phyloP scores from a whole-genome alignment of 768 basidiomycete species.

The Podaxis pistillaris region DNA sequence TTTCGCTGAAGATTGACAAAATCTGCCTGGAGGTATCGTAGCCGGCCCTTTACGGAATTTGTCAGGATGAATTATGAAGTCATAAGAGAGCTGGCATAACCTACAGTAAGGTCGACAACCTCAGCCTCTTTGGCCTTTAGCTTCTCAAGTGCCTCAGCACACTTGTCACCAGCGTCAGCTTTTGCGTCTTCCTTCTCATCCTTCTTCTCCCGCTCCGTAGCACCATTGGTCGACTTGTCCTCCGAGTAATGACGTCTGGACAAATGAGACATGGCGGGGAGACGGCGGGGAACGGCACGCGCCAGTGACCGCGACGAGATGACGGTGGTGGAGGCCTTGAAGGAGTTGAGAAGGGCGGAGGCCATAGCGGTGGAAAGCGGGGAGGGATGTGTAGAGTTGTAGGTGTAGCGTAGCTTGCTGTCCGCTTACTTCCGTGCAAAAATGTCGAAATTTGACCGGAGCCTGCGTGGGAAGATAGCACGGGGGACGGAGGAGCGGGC shows the following conservation, averaged over 20 bases:
- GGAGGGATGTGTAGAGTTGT: constrained; percentile 19
- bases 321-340: constrained; percentile 62
- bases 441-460: constrained; percentile 10
- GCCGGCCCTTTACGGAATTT: constrained; percentile 59
- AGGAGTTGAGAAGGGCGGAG: constrained; percentile 45
- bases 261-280: constrained; percentile 25
- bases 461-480: constrained; percentile 9
- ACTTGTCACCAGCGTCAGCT: constrained; percentile 26
- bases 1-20: constrained; percentile 94
- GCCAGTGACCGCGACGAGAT: constrained; percentile 42
- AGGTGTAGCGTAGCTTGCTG: constrained; percentile 4
- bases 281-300: constrained; percentile 33
- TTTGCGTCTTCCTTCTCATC: constrained; percentile 25
- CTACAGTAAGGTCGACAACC: constrained; percentile 80
- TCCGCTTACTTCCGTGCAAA: constrained; percentile 3
- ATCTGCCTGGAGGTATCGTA: constrained; percentile 93
- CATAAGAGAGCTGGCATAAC: constrained; percentile 26
- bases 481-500: background rate
- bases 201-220: constrained; percentile 25
- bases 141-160: constrained; percentile 44
- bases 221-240: constrained; percentile 37
- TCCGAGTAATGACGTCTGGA: constrained; percentile 59
- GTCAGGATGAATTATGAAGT: constrained; percentile 11
- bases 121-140: constrained; percentile 81
- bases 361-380: constrained; percentile 41